phyloP scores from a whole-genome alignment of 306 rosid species.

The Castanopsis chinensis region DNA sequence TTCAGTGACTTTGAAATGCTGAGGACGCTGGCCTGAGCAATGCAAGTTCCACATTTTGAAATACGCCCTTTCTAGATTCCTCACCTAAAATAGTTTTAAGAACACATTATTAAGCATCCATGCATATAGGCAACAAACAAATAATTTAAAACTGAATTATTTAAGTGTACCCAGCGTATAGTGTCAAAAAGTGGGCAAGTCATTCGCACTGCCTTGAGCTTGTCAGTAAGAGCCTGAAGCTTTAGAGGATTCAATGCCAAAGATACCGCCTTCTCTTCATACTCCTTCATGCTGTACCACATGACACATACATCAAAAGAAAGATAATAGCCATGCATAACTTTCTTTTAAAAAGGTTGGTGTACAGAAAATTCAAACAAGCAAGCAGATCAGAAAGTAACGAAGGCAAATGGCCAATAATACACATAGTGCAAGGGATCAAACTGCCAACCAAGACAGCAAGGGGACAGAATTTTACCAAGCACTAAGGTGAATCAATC shows the following conservation, averaged over 20 bases:
- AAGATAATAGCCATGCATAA: neutral
- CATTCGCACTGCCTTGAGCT: slow-evolving; percentile 77
- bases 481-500: too few relatives aligned
- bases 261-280: slow-evolving; percentile 87
- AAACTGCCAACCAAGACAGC: too few relatives aligned
- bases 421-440: too few relatives aligned
- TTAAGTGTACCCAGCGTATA: slow-evolving; percentile 67
- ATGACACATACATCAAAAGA: neutral
- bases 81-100: slow-evolving; percentile 32
- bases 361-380: too few relatives aligned
- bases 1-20: slow-evolving; percentile 53
- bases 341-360: too few relatives aligned
- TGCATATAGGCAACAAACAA: too few relatives aligned
- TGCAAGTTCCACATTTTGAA: slow-evolving; percentile 59
- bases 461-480: too few relatives aligned
- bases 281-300: slow-evolving; percentile 73
- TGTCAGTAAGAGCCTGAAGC: slow-evolving; percentile 72
- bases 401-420: too few relatives aligned
- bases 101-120: too few relatives aligned
- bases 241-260: slow-evolving; percentile 74
- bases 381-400: too few relatives aligned
- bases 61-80: slow-evolving; percentile 52
- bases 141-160: neutral
- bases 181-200: slow-evolving; percentile 96
- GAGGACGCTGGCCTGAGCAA: slow-evolving; percentile 53